A percentile compares a stretch with the other conserved stretches of the same genome.
Evolutionary conservation across 495 filamentous ascomycete species (phyloP).

Genomic region (Aspergillus indologenus): DNA sequence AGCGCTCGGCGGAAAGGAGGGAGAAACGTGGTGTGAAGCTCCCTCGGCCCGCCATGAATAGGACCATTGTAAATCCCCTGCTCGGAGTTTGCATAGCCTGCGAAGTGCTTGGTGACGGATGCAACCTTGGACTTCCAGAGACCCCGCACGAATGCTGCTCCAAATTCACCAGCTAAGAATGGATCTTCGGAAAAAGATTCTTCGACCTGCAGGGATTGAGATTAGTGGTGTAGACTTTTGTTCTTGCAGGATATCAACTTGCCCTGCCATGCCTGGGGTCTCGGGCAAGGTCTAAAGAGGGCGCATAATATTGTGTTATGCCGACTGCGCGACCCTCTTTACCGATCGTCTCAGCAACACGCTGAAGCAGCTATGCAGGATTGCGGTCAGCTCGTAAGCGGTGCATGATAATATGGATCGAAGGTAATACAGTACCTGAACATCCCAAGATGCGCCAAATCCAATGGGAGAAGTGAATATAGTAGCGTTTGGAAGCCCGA

Average conservation of each 20-base stretch:
- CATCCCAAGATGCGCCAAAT: conserved; percentile 64
- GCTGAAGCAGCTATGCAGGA: conserved; percentile 42
- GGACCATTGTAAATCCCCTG: conserved; percentile 67
- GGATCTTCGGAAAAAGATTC: conserved; percentile 67
- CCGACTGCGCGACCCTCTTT: conserved; percentile 61
- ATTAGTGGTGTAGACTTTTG: background rate
- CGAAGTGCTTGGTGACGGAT: conserved; percentile 68
- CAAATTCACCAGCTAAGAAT: conserved; percentile 59
- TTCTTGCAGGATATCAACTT: conserved; percentile 3
- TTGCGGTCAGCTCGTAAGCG: background rate
- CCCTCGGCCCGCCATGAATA: conserved; percentile 65
- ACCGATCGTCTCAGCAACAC: conserved; percentile 60
- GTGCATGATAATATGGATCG: no score
- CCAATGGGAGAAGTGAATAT: conserved; percentile 74
- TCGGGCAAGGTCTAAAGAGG: conserved; percentile 62
- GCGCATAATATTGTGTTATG: conserved; percentile 65
- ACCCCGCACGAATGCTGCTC: conserved; percentile 56
- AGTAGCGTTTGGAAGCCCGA: conserved; percentile 65
- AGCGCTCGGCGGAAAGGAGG: conserved; percentile 65
- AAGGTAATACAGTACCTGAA: conserved; percentile 31
- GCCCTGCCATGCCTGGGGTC: conserved; percentile 63
- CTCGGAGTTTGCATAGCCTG: conserved; percentile 59
- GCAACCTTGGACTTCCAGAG: conserved; percentile 61
- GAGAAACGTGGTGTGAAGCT: conserved; percentile 61
- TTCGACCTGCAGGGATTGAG: conserved; percentile 45